Evolutionary conservation across 345 rosid genomes (phyloP), one percentile per base, ranked within the genome.

Genomic region (Lepidium africanum): DNA sequence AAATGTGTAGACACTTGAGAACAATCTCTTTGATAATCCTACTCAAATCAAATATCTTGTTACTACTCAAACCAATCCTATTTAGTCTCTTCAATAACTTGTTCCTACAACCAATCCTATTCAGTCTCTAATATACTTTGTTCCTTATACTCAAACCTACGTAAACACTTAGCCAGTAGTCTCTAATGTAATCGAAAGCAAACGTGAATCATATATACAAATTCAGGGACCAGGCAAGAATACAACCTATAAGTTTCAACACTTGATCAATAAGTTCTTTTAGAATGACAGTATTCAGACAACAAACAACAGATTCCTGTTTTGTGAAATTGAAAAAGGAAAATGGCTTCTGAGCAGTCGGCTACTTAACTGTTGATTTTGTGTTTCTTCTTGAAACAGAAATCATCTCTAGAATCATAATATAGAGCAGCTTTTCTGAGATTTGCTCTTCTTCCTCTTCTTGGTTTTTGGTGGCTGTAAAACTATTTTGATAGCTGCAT

Each of bases 401-500:
- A n/a, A 42, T 51, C 70, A 27, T 53, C 46, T 46, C 11, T 17
- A 5, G 15, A 67, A 62, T 85, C 87, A 89, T 82, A 87, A 73
- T 75, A 89, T 76, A 45, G 92, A 78, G 71, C 96, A 89, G 9
- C 80, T 84, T 85, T 81, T 87, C 66, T 84, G 89, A 16, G 78
- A 75, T 81, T 76, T 85, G 77, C 79, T 79, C 82, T 81, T 85
- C 91, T 85, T 84, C 81, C 69, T 88, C 82, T 81, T 86, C 84
- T 82, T 88, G 74, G 74, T 81, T 76, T 88, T 91, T 5, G 97
- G 90, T 0, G 97, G 97, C 81, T 89, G 96, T 52, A 91, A 91
- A 69, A 89, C 96, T 40, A 88, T 85, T 76, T 83, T 86, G 72
- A 91, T 91, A 59, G 97, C 97, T 9, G 90, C 85, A 70, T 91